Evolutionary conservation across 2,329 filamentous ascomycete species (phyloP), one percentile per base, ranked within the genome.

Genomic region (Diaporthe velutina): DNA sequence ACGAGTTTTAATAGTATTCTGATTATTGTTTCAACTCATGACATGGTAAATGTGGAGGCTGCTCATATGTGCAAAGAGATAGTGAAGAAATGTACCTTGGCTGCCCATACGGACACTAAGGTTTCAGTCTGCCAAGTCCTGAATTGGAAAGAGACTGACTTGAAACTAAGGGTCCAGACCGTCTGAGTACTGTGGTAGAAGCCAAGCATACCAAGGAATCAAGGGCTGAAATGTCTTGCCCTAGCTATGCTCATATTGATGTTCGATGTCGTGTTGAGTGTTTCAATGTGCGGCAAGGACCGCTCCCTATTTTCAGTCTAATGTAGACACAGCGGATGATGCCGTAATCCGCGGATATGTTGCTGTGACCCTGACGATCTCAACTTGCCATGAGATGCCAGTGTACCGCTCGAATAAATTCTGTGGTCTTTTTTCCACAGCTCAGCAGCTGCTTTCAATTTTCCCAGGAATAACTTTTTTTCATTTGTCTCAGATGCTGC

Each of bases 151-250:
- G 19, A 54, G 52, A 15, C 25, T 52, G 42, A 45, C 19, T 45
- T 45, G n/a, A 52, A 22, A 22, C n/a, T 52, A n/a, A n/a, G n/a
- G n/a, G n/a, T 30, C 8, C 13, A 30, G 5, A 54, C 2, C 30
- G 52, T 54, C 13, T 30, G 52, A 17, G 52, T n/a, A n/a, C n/a
- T n/a, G n/a, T n/a, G n/a, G n/a, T 30, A 30, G 52, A 54, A 54
- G 52, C 25, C 52, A 54, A 54, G 52, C 25, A 54, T 54, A 30
- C 52, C 52, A 54, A 28, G 50, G 50, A 52, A 25, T 25, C n/a
- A 52, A 54, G 25, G 52, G 52, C 52, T 54, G 52, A 30, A 30
- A 54, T 54, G 52, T 54, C 52, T 54, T 54, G 52, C 52, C 52
- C 25, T 50, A 50, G 45, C 45, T 50, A 50, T 28, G 52, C 15